A percentile compares a stretch with the other conserved stretches of the same genome.
These are phyloP conservation scores for Penicillium sp. DNA, from an alignment of 2,329 filamentous ascomycete species.

Conservation along the genomic window DNA sequence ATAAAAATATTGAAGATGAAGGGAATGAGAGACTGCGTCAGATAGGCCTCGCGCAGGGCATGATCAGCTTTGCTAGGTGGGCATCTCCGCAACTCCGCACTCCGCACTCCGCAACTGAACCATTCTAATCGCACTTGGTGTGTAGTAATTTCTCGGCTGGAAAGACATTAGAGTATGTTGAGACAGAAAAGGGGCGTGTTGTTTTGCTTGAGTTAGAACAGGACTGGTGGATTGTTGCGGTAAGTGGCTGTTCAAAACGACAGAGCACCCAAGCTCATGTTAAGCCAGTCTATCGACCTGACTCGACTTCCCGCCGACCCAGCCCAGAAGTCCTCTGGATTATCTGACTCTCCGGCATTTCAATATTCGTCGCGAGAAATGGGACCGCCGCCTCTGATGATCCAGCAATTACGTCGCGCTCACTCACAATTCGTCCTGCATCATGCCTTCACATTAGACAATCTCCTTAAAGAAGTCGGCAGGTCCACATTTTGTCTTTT, in stretches of 20 bases:
- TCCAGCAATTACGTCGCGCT: constrained; percentile 78
- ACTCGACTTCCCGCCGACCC: constrained; percentile 66
- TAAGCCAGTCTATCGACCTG: constrained; percentile 70
- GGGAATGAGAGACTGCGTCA: constrained; percentile 85
- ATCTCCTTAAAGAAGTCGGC: constrained; percentile 64
- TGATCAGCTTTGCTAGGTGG: constrained; percentile 82
- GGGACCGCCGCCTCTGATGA: constrained; percentile 73
- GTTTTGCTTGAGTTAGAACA: constrained; percentile 82
- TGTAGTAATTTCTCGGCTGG: constrained; percentile 75
- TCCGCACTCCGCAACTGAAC: constrained; percentile 14
- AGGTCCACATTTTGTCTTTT: constrained; percentile 69
- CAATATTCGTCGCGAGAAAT: constrained; percentile 92
- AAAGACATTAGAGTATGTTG: constrained; percentile 75
- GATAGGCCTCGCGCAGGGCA: constrained; percentile 93
- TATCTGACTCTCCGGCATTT: constrained; percentile 48
- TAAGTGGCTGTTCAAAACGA: constrained; percentile 47
- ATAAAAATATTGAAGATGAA: constrained; percentile 55
- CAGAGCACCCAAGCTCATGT: constrained; percentile 11
- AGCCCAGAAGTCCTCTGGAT: constrained; percentile 39
- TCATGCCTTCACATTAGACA: constrained; percentile 72
- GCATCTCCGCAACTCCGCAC: constrained; percentile 17
- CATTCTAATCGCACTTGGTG: constrained; percentile 16
- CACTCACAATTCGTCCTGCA: constrained; percentile 84
- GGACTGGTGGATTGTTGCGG: constrained; percentile 94
- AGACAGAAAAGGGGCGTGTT: constrained; percentile 85